Evolutionary conservation across 345 rosid genomes (phyloP), one percentile per base, ranked within the genome.

Genomic region (Arabidopsis suecica): DNA sequence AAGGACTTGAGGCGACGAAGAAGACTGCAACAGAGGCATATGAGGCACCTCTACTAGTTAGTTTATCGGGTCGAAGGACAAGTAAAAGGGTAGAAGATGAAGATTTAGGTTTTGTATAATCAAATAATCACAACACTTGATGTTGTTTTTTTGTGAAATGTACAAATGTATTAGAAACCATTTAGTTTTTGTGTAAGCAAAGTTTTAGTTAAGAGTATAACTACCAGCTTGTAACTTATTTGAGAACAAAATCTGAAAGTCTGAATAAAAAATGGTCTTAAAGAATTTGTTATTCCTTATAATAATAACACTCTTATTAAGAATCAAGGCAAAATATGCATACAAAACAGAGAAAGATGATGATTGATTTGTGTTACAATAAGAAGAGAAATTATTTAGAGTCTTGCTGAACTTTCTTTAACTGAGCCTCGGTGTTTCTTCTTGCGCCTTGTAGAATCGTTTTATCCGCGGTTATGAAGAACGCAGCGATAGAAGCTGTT

Each of bases 401-500:
- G 48, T 65, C 42, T 71, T 78, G 73, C 45, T 71, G 73, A 72
- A 7, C 73, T 72, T 72, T 78, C 77, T 78, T 78, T 0, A 78
- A 25, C 73, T 65, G 77, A 58, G 68, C 73, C 69, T 72, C 77
- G 5, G 68, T 78, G 65, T 72, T 78, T 60, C 59, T 90, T 77
- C 97, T 75, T 50, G 97, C 97, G 0, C 88, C 88, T 9, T 87
- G 88, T 68, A 94, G 80, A 75, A 94, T 87, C 38, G 98, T 91
- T 91, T 91, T 94, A 88, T 94, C 97, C 8, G 97, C 96, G 14
- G 88, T 91, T 68, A 94, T 90, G 78, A 94, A 94, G 83, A 88
- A 94, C 5, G 97, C 96, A 7, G 97, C 96, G 56, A 91, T 90
- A 9, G 97, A 59, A 9, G 73, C 81, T 78, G 81, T 78, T 78